Evolutionary conservation across 192 early-diverging fungal genomes (phyloP), one percentile per base, ranked within the genome.

Genomic region (Podila horticola): DNA sequence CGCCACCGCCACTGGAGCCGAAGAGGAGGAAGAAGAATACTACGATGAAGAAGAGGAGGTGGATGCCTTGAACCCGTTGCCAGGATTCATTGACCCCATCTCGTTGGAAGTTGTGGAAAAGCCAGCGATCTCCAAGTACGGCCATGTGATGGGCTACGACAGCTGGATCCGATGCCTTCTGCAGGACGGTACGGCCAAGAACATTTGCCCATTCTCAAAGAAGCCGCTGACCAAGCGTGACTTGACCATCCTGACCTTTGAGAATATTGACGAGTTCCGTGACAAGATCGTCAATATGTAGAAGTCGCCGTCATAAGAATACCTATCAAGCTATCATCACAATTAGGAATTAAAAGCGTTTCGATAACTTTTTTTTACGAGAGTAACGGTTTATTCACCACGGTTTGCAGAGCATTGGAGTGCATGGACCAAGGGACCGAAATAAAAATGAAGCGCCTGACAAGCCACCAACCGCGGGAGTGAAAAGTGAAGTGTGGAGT

Each of bases 91-190:
- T 48, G 97, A 98, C 79, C 97, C 97, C 11, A 97, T 98, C 72
- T 97, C 95, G 19, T 76, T 98, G 50, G 96, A 98, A 69, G 90
- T 91, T 28, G 94, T 98, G 20, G 86, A 91, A 11, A 95, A 94
- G 66, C 97, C 97, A 19, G 97, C 97, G 4, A 97, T 98, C 55
- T 97, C 95, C 49, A 96, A 95, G 58, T 97, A 94, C 70, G 97
- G 97, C 20, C 94, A 95, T 81, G 94, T 95, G 45, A 95, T 95
- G 94, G 91, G 93, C 62, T 95, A 93, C 64, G 92, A 95, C 66
- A 94, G 89, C 75, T 95, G 94, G 94, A 92, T 95, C 38, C 92
- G 95, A 41, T 96, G 96, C 69, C 82, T 98, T 63, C 90, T 91
- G 61, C 90, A 92, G 52, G 92, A 92, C 71, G 93, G 91, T 38